A percentile compares a stretch with the other conserved stretches of the same genome.
These are phyloP conservation scores for Pichia sp. DNA, from an alignment of 1,139 yeast species.

Conservation along the genomic window DNA sequence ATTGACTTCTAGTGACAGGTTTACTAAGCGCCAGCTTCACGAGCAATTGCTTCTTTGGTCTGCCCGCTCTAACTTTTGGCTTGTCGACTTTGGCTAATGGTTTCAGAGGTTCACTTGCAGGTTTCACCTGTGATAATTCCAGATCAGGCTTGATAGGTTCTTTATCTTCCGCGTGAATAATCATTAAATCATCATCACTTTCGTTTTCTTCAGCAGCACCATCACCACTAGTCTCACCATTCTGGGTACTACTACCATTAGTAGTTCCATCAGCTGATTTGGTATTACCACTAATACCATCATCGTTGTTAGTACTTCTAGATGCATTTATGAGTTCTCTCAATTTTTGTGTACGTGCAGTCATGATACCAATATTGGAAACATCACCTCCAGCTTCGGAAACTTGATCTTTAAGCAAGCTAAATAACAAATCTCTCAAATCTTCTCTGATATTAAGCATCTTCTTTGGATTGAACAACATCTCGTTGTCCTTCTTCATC, in stretches of 20 bases:
- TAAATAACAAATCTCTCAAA: constrained; percentile 35
- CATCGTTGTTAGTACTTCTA: neutral
- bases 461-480: constrained; percentile 36
- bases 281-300: neutral
- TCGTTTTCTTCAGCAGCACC: constrained; percentile 7
- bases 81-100: neutral
- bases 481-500: constrained; percentile 9
- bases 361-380: constrained; percentile 34
- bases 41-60: neutral
- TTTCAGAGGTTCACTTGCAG: neutral
- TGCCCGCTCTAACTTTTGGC: neutral
- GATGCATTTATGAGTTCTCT: neutral
- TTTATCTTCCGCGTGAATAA: constrained; percentile 12
- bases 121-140: neutral
- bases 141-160: constrained; percentile 1
- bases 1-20: too few relatives aligned
- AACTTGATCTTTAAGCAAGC: constrained; percentile 41
- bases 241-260: neutral
- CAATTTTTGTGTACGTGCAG: constrained; percentile 7
- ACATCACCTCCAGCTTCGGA: constrained; percentile 34
- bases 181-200: constrained; percentile 20
- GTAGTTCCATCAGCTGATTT: neutral
- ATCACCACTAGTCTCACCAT: neutral
- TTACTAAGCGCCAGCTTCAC: too few relatives aligned
- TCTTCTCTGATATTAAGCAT: constrained; percentile 37